Percentiles rank a stretch among this genome's conserved stretches.
Conservation (phyloP, 2,329 filamentous ascomycete genomes). For the Penicillium sp. region DNA sequence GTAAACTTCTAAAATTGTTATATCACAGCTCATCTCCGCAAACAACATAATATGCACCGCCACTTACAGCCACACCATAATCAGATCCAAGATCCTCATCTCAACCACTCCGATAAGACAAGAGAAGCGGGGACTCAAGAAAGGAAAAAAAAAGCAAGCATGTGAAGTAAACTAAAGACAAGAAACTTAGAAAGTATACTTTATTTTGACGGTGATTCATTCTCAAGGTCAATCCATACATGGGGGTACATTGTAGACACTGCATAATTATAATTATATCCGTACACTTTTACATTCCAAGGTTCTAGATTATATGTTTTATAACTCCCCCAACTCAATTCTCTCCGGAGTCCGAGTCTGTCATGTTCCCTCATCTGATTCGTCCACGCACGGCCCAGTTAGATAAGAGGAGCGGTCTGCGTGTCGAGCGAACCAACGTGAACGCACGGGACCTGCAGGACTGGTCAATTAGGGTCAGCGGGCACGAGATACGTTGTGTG, state of each 20-base stretch:
- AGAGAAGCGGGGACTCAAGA: background rate
- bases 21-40: background rate
- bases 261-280: background rate
- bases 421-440: background rate
- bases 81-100: background rate
- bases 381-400: background rate
- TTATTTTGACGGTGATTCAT: constrained; percentile 17
- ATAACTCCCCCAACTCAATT: background rate
- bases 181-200: constrained; percentile 1
- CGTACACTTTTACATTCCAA: background rate
- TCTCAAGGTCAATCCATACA: background rate
- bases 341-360: background rate
- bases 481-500: background rate
- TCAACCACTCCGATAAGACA: background rate
- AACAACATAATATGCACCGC: background rate
- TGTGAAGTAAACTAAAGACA: background rate
- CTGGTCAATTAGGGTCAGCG: background rate
- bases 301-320: background rate
- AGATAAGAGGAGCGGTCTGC: constrained; percentile 8
- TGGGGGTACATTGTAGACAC: background rate
- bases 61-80: background rate
- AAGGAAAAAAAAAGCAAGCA: background rate
- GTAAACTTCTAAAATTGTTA: too few species aligned
- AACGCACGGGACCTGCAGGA: constrained; percentile 4
- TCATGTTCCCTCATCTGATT: background rate